These are phyloP conservation scores for Hymenoscyphus repandus DNA, from an alignment of 2,329 filamentous ascomycete species.

Conservation along the genomic window DNA sequence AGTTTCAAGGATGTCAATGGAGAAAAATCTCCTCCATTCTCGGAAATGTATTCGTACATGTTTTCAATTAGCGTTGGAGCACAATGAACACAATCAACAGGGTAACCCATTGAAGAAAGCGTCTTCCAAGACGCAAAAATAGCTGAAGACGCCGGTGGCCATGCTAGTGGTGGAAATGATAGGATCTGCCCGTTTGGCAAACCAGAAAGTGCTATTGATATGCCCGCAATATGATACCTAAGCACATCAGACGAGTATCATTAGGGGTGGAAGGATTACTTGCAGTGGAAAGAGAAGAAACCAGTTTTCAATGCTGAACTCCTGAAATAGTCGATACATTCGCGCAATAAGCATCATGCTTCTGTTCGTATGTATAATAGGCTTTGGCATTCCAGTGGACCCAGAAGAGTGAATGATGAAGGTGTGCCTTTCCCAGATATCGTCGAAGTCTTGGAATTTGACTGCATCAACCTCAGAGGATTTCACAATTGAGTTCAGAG, in stretches of 20 bases:
- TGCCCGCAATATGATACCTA: conserved; percentile 30
- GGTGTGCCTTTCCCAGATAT: conserved; percentile 31
- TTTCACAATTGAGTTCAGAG: conserved; percentile 3
- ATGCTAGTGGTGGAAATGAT: conserved; percentile 29
- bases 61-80: conserved; percentile 31
- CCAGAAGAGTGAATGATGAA: conserved; percentile 31
- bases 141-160: conserved; percentile 27
- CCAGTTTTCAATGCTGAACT: conserved; percentile 31
- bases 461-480: conserved; percentile 19
- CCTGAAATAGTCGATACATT: conserved; percentile 31
- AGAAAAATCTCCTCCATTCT: conserved; percentile 24
- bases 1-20: conserved; percentile 27
- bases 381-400: conserved; percentile 30
- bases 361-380: conserved; percentile 29
- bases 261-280: neutral
- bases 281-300: conserved; percentile 32
- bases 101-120: conserved; percentile 22
- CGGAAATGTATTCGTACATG: conserved; percentile 27
- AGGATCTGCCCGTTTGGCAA: conserved; percentile 30
- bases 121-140: conserved; percentile 27
- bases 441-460: conserved; percentile 25
- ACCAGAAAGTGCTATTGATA: conserved; percentile 29
- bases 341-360: conserved; percentile 33
- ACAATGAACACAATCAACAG: conserved; percentile 30
- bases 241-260: conserved; percentile 1